Evolutionary conservation across 179 eudicot species (phyloP).

Genomic region (Beta lomatogona): DNA sequence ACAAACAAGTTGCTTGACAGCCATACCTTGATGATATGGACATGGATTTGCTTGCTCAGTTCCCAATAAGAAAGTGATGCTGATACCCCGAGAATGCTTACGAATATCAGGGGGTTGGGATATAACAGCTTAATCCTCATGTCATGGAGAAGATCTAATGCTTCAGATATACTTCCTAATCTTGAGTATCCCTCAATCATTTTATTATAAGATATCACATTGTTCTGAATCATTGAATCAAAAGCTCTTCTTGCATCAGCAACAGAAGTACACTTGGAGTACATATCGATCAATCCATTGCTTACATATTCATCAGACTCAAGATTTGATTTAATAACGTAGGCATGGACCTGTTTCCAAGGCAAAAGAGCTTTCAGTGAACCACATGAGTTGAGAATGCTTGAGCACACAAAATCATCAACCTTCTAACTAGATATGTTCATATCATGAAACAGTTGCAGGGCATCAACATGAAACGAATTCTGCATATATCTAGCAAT

Average conservation of each 20-base stretch:
- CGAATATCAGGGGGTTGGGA: conserved; percentile 57
- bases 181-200: conserved; percentile 72
- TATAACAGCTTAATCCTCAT: conserved; percentile 48
- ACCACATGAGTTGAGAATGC: conserved; percentile 64
- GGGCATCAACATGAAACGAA: conserved; percentile 53
- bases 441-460: conserved; percentile 51
- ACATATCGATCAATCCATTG: conserved; percentile 72
- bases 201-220: conserved; percentile 57
- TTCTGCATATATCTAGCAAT: conserved; percentile 78
- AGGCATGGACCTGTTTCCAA: conserved; percentile 63
- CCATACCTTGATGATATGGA: conserved; percentile 45
- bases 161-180: conserved; percentile 49
- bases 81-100: conserved; percentile 62
- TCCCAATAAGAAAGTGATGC: conserved; percentile 42
- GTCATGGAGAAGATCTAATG: conserved; percentile 45
- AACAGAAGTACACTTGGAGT: conserved; percentile 55
- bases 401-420: conserved; percentile 72
- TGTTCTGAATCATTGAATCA: conserved; percentile 32
- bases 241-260: conserved; percentile 58
- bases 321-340: conserved; percentile 50
- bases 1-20: conserved; percentile 42
- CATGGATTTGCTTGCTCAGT: conserved; percentile 55
- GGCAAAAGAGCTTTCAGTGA: conserved; percentile 53
- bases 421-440: conserved; percentile 48
- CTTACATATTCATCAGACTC: conserved; percentile 64